Percentiles rank a stretch among this genome's conserved stretches.
These are phyloP conservation scores for Royoungia palumana DNA, from an alignment of 768 basidiomycete genomes.

Conservation along the genomic window DNA sequence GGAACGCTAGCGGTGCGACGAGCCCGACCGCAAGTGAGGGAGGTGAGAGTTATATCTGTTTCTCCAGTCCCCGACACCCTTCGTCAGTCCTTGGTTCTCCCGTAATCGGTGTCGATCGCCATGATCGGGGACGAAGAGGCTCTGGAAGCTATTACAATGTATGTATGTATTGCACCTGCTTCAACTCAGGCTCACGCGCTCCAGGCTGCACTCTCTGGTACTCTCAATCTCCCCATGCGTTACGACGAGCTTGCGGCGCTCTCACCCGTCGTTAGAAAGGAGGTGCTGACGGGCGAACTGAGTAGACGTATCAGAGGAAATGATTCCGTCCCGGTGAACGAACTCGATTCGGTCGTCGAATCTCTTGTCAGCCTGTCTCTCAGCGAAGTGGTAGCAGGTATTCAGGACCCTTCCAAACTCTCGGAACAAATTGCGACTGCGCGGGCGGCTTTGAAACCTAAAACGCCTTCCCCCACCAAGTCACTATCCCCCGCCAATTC, in stretches of 20 bases:
- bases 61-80: conserved; percentile 67
- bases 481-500: conserved; percentile 55
- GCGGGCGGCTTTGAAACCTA: conserved; percentile 35
- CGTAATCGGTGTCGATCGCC: conserved; percentile 50
- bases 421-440: conserved; percentile 56
- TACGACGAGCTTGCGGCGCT: conserved; percentile 80
- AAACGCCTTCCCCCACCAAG: conserved; percentile 42
- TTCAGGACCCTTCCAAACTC: conserved; percentile 67
- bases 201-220: conserved; percentile 79
- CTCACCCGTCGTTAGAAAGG: conserved; percentile 84
- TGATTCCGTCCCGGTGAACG: conserved; percentile 49
- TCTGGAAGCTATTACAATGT: conserved; percentile 89
- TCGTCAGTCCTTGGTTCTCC: conserved; percentile 55
- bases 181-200: conserved; percentile 1
- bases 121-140: conserved; percentile 67
- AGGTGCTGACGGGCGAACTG: conserved; percentile 80
- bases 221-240: conserved; percentile 78
- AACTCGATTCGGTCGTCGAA: conserved; percentile 68
- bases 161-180: conserved; percentile 17
- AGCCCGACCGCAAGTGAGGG: conserved; percentile 81
- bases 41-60: conserved; percentile 70
- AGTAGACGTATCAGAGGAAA: conserved; percentile 66
- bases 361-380: conserved; percentile 66
- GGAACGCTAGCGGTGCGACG: conserved; percentile 78
- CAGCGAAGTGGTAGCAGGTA: conserved; percentile 70